Base-by-base conservation (phyloP, 805 yeast species). In the Candida nemodendra region DNA sequence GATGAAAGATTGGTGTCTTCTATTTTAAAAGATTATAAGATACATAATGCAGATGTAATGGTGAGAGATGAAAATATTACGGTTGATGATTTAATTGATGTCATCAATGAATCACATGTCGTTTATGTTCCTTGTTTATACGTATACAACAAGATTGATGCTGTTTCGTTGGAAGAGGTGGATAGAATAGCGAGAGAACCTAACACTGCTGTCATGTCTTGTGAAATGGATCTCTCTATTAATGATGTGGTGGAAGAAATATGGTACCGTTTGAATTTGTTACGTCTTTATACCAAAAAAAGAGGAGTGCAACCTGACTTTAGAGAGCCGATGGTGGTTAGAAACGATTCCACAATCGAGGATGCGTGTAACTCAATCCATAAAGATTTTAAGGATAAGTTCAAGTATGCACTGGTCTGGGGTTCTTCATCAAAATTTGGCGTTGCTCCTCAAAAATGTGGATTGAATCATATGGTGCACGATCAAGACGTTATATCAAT, bases 371-470 rank as follows among this genome's bases (percentile, higher is more conserved):
- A 91, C 57, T 75, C 93, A 9, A 83, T 91, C 45, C 98, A 91
- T 60, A 76, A 95, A 51, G 96, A 90, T 54, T 84, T 91, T 72
- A 90, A 89, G 56, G 81, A 84, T 47, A 87, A 84, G 54, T 91
- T 93, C 71, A 87, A 89, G 60, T 89, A 90, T 59, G 98, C 98
- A 0, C 65, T 89, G 54, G 96, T 91, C 5, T 91, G 98, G 97
- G 99, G 99, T 0, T 79, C 90, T 1, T 82, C 95, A 32, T 84
- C 97, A 5, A 93, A 93, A 60, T 60, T 59, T 28, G 65, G 65
- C 13, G 95, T 88, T 58, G 86, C 91, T 24, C 98, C 98, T 4
- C 99, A 91, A 57, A 91, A 91, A 58, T 91, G 98, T 70, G 98
- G 99, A 0, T 68, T 91, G 40, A 76, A 59, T 45, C 99, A 91